Percentiles rank a stretch among this genome's conserved stretches.
phyloP scores from a whole-genome alignment of 768 basidiomycete species.

The Trametes cingulata region DNA sequence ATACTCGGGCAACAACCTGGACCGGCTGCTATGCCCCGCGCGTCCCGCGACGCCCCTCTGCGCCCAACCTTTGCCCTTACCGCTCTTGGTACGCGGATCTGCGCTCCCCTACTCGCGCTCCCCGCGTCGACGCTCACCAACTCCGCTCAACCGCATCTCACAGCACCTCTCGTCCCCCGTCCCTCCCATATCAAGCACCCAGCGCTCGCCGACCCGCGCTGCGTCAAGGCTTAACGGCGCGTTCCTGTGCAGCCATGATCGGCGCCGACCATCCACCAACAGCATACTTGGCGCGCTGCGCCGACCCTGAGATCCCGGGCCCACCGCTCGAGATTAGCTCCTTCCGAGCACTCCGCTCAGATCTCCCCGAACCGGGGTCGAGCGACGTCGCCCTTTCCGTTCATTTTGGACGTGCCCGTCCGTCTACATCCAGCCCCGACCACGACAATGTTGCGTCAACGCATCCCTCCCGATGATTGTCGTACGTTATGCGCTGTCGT shows the following conservation, averaged over 20 bases:
- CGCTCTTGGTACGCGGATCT: too few species aligned
- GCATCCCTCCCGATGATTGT: background rate
- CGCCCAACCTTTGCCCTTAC: too few species aligned
- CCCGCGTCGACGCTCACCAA: too few species aligned
- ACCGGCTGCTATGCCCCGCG: too few species aligned
- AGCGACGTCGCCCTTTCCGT: background rate
- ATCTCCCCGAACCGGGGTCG: too few species aligned
- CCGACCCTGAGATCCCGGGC: too few species aligned
- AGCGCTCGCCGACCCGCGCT: background rate
- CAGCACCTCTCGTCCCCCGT: background rate
- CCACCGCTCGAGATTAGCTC: background rate
- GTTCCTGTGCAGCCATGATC: slow-evolving; percentile 1
- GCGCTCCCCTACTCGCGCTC: too few species aligned
- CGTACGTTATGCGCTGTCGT: slow-evolving; percentile 1
- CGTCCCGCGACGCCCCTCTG: too few species aligned
- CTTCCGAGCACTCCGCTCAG: background rate
- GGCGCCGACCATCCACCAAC: background rate
- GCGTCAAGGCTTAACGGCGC: background rate
- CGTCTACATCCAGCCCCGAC: too few species aligned
- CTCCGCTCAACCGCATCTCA: too few species aligned
- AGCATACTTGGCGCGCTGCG: too few species aligned
- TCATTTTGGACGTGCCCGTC: background rate
- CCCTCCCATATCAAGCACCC: background rate
- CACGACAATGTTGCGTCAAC: background rate
- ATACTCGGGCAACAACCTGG: too few species aligned